phyloP scores from a whole-genome alignment of 2,329 filamentous ascomycete species.

The Beauveria australis region DNA sequence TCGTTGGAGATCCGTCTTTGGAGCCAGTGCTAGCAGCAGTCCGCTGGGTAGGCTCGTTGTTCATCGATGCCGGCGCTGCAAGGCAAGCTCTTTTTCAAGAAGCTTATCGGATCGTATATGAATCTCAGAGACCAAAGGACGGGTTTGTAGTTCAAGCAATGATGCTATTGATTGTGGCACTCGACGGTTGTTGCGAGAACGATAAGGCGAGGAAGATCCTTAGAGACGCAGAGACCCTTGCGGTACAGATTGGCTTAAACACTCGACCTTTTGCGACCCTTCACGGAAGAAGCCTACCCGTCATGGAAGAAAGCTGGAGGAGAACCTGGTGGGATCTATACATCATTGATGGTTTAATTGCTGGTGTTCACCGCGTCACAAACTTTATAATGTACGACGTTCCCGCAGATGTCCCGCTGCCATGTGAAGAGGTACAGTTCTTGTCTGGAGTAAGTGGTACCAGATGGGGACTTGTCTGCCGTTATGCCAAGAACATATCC shows the following conservation, averaged over 20 bases:
- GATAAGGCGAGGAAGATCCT: conserved; percentile 61
- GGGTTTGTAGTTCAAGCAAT: conserved; percentile 69
- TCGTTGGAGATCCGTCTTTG: conserved; percentile 39
- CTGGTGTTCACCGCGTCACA: conserved; percentile 66
- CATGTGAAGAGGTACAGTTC: conserved; percentile 76
- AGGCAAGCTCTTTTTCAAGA: conserved; percentile 49
- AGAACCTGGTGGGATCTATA: conserved; percentile 87
- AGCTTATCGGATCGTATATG: conserved; percentile 42
- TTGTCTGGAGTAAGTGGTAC: conserved; percentile 42
- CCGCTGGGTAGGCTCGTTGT: conserved; percentile 49
- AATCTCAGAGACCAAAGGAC: conserved; percentile 38
- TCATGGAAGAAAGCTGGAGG: conserved; percentile 75
- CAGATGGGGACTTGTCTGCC: neutral
- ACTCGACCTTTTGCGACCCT: conserved; percentile 55
- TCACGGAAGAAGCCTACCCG: conserved; percentile 54
- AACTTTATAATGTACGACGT: conserved; percentile 64
- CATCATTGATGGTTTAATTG: conserved; percentile 76
- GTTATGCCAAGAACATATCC: neutral
- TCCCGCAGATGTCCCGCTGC: conserved; percentile 60
- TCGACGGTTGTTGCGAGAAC: conserved; percentile 70
- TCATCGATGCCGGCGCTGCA: conserved; percentile 38
- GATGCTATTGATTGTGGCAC: conserved; percentile 64
- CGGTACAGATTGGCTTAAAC: conserved; percentile 70
- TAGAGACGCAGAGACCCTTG: conserved; percentile 58
- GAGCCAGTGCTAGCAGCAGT: conserved; percentile 45